Evolutionary conservation across 1,284 basidiomycete species (phyloP), one percentile per base, ranked within the genome.

Genomic region (Kwoniella shivajii): DNA sequence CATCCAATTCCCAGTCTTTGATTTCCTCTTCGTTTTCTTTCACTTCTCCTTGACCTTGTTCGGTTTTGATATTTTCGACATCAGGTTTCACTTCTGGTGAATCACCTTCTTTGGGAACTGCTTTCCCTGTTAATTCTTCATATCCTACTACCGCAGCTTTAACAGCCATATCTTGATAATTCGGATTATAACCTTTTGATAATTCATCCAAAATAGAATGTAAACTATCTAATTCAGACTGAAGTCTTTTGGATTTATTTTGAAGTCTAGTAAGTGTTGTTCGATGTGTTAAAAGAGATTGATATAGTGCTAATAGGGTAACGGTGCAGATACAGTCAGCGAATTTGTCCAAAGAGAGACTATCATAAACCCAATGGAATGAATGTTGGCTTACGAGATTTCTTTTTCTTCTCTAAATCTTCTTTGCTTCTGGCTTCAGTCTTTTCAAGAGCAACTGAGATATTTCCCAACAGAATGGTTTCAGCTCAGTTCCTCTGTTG

Each of bases 101-200:
- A n/a, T 52, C 56, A n/a, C 33, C 44, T 37, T 56, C 50, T 1
- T 26, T 45, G 14, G 44, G 46, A 9, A 51, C 36, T 29, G 46
- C 43, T 59, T 52, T 66, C 57, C 86, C 86, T 14, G 85, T 85
- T n/a, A 87, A 84, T 55, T 87, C 85, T 71, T 92, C 89, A 86
- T 91, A 98, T 11, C 92, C 93, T 43, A 92, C 87, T 6, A 97
- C 93, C 16, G 95, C 94, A 65, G 94, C 93, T 39, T 97, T 86
- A 57, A 98, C 95, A 9, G 92, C 94, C 95, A 99, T 98, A 73
- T 99, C 95, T 76, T 79, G 77, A 76, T 97, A 97, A 78, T 99
- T 99, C 22, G 95, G 95, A 77, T 99, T 99, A 80, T 97, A 98
- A 0, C 88, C 88, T 9, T 84, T 84, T 11, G 90, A 85, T 3